Base-by-base conservation (phyloP, 257 asterid genomes). In the Verbascum thapsus region DNA sequence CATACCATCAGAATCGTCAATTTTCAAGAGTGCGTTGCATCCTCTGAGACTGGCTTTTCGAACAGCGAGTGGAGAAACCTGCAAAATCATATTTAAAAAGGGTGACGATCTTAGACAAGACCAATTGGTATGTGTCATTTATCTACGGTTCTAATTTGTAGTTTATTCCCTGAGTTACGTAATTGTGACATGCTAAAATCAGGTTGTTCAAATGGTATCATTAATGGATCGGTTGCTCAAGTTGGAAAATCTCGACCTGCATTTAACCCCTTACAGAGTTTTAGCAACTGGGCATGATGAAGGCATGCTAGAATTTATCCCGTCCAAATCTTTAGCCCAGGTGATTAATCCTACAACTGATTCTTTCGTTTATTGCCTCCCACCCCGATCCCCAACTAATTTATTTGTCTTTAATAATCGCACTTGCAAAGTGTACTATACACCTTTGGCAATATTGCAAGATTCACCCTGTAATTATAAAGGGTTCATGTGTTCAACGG, bases 31-130 rank as follows among this genome's bases (percentile, higher is more conserved):
- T 76, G 87, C 91, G 3, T 64, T 89, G 70, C 77, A 75, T 78
- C 99, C 99, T 69, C 69, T 92, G 75, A 81, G 99, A 66, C 83
- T 92, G 76, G 85, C 97, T 43, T 89, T 90, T 63, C 94, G 96
- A 80, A 89, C 94, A 38, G 86, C 85, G 62, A 85, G 76, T 78
- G 97, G 96, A 69, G 99, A 90, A 72, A 80, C 45, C 72, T 89
- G 96, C 86, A 89, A 87, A 84, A 77, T 92, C 68, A 92, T 92
- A 74, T 92, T 89, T 69, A 89, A 92, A 72, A 92, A 92, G 75
- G 99, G 99, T 37, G 99, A 92, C 61, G 99, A 92, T 72, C 96
- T 92, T 74, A 83, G 99, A 73, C 99, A 92, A 82, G 99, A 92
- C 73, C 99, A 92, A 74, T 77, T 89, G 99, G 99, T 92, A 78